Evolutionary conservation across 225 moss, liverwort and hornwort genomes (phyloP).

Genomic region (Marchantia paleacea): DNA sequence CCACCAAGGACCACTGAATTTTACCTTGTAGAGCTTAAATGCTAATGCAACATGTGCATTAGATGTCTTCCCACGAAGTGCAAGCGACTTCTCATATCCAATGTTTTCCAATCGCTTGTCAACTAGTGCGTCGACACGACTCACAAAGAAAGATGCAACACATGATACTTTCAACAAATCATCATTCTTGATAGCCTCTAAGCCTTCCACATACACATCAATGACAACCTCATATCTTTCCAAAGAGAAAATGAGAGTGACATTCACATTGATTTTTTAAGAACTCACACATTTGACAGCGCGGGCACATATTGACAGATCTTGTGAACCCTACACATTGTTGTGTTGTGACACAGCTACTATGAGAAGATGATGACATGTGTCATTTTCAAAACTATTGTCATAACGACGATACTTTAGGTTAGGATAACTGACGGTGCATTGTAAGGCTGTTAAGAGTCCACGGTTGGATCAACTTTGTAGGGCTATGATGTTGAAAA

Average conservation of each 20-base stretch:
- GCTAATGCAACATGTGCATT: slow-evolving; percentile 76
- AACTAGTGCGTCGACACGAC: slow-evolving; percentile 63
- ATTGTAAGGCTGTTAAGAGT: too few species aligned
- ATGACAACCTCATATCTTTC: slow-evolving; percentile 75
- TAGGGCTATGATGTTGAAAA: too few species aligned
- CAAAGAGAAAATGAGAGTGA: slow-evolving; percentile 84
- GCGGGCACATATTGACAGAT: too few species aligned
- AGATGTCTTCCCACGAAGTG: slow-evolving; percentile 74
- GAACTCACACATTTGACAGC: too few species aligned
- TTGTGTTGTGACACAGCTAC: too few species aligned
- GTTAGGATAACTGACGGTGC: too few species aligned
- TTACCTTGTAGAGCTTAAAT: slow-evolving; percentile 69
- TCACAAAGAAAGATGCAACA: slow-evolving; percentile 89
- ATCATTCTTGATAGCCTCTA: slow-evolving; percentile 47
- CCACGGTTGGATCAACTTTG: too few species aligned
- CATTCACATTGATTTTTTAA: too few species aligned
- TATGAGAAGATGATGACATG: too few species aligned
- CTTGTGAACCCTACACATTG: too few species aligned
- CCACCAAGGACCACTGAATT: slow-evolving; percentile 89
- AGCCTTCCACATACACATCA: slow-evolving; percentile 68
- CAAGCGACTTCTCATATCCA: slow-evolving; percentile 71
- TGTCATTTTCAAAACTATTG: too few species aligned
- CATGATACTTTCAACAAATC: slow-evolving; percentile 80
- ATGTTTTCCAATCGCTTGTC: slow-evolving; percentile 66
- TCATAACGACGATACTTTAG: too few species aligned